Evolutionary conservation across 2,329 filamentous ascomycete genomes (phyloP), one percentile per base, ranked within the genome.

Genomic region (Fusarium tricinctum): DNA sequence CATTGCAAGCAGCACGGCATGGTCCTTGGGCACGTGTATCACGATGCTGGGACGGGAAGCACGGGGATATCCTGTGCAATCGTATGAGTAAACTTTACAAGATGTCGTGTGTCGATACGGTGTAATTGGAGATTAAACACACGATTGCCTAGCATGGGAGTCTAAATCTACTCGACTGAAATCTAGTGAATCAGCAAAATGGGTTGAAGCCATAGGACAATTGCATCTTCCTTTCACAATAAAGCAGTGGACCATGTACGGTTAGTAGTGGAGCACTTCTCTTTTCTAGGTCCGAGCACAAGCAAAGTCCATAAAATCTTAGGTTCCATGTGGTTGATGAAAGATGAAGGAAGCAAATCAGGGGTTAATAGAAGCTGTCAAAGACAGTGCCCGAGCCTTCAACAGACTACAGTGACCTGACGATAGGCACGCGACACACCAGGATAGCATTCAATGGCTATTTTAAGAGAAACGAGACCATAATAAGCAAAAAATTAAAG

Each of bases 151-250:
- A 49, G 35, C 69, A 74, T 63, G 65, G 72, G 61, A 63, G 70
- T 64, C 72, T 63, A 54, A 65, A 68, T 72, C 67, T 69, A 63
- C 66, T 19, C 59, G 52, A 45, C 58, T 48, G 30, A 30, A 63
- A 54, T 61, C 51, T 58, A 26, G 53, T 49, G 56, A 60, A 63
- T 56, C 47, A 43, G 51, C 22, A 23, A 30, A 39, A 32, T 33
- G 7, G 30, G 30, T 33, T 7, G 30, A 33, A 15, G 7, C 7
- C 6, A 13, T 3, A 15, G 30, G 30, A 33, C 6, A 14, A 32
- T 32, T 26, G 26, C 8, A 26, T 26, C 3, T 26, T 8, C 30
- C 30, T 32, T 14, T 32, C 30, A 17, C 15, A 35, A 9, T 10
- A n/a, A n/a, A 38, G 35, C 35, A 38, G 17, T 38, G 35, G 35